Percentiles rank a stretch among this genome's conserved stretches.
These are phyloP conservation scores for Ogataea polymorpha DNA, from an alignment of 805 yeast genomes.

Conservation along the genomic window DNA sequence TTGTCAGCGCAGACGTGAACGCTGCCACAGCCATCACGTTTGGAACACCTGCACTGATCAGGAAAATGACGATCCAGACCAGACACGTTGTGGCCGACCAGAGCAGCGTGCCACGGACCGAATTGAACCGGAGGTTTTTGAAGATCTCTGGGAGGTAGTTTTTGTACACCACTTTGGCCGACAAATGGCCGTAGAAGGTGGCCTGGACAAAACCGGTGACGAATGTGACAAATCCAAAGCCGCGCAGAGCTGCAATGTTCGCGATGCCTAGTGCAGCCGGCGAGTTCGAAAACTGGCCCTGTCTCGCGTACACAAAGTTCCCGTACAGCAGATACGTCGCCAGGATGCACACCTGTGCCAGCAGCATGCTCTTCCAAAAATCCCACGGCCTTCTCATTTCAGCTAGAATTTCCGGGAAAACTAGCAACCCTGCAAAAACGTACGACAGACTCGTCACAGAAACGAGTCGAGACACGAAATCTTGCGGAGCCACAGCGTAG, in stretches of 20 bases:
- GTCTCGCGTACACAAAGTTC: slow-evolving; percentile 40
- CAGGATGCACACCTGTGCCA: slow-evolving; percentile 41
- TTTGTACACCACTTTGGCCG: slow-evolving; percentile 43
- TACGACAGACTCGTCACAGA: slow-evolving; percentile 45
- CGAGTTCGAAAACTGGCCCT: slow-evolving; percentile 43
- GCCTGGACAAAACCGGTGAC: slow-evolving; percentile 42
- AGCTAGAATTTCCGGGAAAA: slow-evolving; percentile 46
- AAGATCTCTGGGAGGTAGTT: slow-evolving; percentile 35
- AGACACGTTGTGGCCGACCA: slow-evolving; percentile 17
- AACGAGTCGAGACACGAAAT: slow-evolving; percentile 31
- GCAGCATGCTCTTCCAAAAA: slow-evolving; percentile 45
- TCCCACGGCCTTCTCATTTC: slow-evolving; percentile 48
- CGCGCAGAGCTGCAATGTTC: slow-evolving; percentile 27
- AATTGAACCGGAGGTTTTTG: slow-evolving; percentile 32
- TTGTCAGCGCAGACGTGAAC: slow-evolving; percentile 25
- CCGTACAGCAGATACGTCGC: slow-evolving; percentile 41
- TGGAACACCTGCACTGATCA: slow-evolving; percentile 28
- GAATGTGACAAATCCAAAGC: slow-evolving; percentile 38
- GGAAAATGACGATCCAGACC: slow-evolving; percentile 16
- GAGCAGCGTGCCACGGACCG: slow-evolving; percentile 29
- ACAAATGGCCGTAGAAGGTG: slow-evolving; percentile 45
- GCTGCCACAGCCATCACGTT: slow-evolving; percentile 25
- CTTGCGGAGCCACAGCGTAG: slow-evolving; percentile 14
- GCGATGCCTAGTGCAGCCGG: slow-evolving; percentile 45
- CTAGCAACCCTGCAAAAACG: slow-evolving; percentile 51